A percentile compares a stretch with the other conserved stretches of the same genome.
Evolutionary conservation across 2,329 filamentous ascomycete genomes (phyloP).

Genomic region (Cladophialophora carrionii): DNA sequence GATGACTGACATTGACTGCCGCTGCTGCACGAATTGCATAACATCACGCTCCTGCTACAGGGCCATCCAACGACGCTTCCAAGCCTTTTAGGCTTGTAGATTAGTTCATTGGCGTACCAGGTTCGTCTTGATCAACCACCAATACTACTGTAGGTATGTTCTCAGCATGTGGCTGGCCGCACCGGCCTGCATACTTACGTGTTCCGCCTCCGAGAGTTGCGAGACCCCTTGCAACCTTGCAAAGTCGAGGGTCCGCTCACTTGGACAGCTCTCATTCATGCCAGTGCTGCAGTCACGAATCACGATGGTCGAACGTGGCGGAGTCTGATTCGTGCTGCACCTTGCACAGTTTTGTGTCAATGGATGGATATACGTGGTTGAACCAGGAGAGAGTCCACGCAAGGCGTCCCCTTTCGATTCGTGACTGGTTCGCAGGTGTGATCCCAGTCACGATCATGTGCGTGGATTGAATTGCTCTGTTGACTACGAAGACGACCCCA

Average conservation of each 20-base stretch:
- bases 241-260: background rate
- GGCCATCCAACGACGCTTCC: background rate
- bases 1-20: background rate
- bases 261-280: background rate
- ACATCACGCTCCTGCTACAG: background rate
- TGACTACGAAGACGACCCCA: too few relatives aligned
- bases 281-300: background rate
- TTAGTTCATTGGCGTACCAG: background rate
- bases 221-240: background rate
- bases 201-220: background rate
- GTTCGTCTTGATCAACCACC: background rate
- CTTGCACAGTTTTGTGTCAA: background rate
- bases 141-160: too few relatives aligned
- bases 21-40: background rate
- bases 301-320: background rate
- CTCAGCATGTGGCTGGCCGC: too few relatives aligned
- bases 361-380: background rate
- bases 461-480: too few relatives aligned
- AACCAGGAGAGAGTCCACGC: background rate
- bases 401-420: background rate
- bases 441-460: too few relatives aligned
- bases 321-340: background rate
- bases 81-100: background rate
- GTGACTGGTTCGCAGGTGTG: background rate
- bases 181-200: background rate